Conservation (phyloP, 1,284 basidiomycete species). For the Fomitiporia mediterranea region DNA sequence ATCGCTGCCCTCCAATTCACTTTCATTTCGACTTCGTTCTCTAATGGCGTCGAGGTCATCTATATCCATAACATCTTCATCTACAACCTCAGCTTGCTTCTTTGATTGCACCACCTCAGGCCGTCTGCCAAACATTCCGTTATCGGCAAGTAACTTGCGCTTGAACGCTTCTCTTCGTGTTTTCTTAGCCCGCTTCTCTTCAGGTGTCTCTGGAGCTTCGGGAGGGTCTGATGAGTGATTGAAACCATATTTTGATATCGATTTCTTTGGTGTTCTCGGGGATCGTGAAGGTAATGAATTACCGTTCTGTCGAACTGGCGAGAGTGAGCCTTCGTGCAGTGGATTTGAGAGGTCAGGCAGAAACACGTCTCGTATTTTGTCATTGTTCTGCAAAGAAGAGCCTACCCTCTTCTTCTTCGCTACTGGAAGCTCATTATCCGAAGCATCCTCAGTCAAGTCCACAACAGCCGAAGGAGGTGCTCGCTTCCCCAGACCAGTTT, state of each 20-base stretch:
- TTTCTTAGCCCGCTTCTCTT: slow-evolving; percentile 18
- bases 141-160: slow-evolving; percentile 47
- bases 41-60: slow-evolving; percentile 9
- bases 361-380: background rate
- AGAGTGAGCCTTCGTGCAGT: slow-evolving; percentile 2
- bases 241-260: slow-evolving; percentile 6
- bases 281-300: background rate
- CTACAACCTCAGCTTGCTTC: background rate
- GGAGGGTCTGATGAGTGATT: background rate
- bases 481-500: slow-evolving; percentile 10
- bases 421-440: background rate
- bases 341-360: slow-evolving; percentile 12
- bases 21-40: slow-evolving; percentile 10
- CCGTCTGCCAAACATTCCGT: slow-evolving; percentile 31
- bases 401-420: slow-evolving; percentile 8
- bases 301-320: background rate
- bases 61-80: slow-evolving; percentile 10
- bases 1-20: slow-evolving; percentile 18
- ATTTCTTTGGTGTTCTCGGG: background rate
- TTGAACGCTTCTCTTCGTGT: slow-evolving; percentile 47
- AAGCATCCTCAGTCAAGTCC: slow-evolving; percentile 17
- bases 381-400: too few relatives aligned
- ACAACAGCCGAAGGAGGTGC: slow-evolving; percentile 9
- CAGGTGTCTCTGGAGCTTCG: slow-evolving; percentile 10
- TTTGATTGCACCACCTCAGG: background rate